Percentiles rank a stretch among this genome's conserved stretches.
Evolutionary conservation across 169 alveolate genomes (phyloP).

Genomic region (Plasmodium fragile): DNA sequence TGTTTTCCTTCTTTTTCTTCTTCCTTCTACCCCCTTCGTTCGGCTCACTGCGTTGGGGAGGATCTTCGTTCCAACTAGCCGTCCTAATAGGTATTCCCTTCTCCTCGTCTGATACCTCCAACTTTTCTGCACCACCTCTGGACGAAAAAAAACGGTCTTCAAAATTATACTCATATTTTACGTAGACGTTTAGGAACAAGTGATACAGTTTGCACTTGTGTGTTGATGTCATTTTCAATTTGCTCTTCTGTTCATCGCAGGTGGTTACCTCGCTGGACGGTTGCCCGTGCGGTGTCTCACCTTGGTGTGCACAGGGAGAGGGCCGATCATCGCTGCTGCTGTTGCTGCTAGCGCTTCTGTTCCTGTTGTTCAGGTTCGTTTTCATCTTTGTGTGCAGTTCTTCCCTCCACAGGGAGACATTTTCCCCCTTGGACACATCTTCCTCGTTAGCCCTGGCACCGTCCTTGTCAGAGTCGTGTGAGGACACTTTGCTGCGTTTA

Average conservation of each 20-base stretch:
- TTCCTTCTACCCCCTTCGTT: neutral
- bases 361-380: neutral
- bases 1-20: neutral
- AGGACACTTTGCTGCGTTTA: neutral
- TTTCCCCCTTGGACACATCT: neutral
- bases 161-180: slow-evolving; percentile 71
- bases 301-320: neutral
- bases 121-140: neutral
- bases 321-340: neutral
- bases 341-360: neutral
- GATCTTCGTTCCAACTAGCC: neutral
- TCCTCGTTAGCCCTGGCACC: neutral
- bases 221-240: neutral
- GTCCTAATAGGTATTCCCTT: neutral
- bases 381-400: neutral
- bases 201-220: slow-evolving; percentile 34
- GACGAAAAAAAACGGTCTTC: slow-evolving; percentile 28
- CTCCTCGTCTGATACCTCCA: neutral
- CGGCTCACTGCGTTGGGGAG: neutral
- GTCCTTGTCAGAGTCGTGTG: neutral
- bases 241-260: neutral
- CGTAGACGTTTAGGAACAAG: slow-evolving; percentile 60
- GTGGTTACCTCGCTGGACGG: neutral
- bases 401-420: neutral
- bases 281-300: neutral